Conservation (phyloP, 208 protist species). For the Jaenimonas drosophilae region DNA sequence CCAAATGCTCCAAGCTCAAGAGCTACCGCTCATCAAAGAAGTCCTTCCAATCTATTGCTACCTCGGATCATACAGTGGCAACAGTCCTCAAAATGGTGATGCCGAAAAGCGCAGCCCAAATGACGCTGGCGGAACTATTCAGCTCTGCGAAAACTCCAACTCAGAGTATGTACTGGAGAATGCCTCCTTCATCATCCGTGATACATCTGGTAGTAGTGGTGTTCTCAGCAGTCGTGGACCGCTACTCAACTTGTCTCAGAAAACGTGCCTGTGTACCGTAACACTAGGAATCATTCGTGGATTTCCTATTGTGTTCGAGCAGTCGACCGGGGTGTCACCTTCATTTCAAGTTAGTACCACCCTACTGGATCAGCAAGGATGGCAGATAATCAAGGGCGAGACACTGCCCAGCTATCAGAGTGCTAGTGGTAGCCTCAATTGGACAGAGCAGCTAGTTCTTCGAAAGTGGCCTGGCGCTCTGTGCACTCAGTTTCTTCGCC, state of each 20-base stretch:
- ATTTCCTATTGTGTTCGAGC: conserved; percentile 79
- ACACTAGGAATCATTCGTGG: conserved; percentile 72
- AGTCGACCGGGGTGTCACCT: conserved; percentile 55
- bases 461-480: conserved; percentile 79
- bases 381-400: conserved; percentile 71
- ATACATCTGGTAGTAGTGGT: conserved; percentile 10
- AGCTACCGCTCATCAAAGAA: conserved; percentile 59
- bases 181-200: conserved; percentile 47
- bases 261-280: conserved; percentile 74
- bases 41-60: conserved; percentile 76
- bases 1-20: conserved; percentile 54
- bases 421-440: conserved; percentile 74
- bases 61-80: no score
- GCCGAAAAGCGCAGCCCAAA: conserved; percentile 16
- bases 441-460: conserved; percentile 73
- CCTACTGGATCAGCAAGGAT: conserved; percentile 76
- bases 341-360: conserved; percentile 82
- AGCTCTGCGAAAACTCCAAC: conserved; percentile 70
- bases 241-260: conserved; percentile 68
- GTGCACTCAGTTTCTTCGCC: conserved; percentile 74
- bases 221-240: conserved; percentile 28
- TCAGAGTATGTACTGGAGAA: conserved; percentile 66
- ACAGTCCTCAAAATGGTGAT: no score
- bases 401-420: conserved; percentile 80
- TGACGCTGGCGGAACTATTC: conserved; percentile 55